phyloP scores from a whole-genome alignment of 2,329 filamentous ascomycete genomes.

The Neurospora sp. region DNA sequence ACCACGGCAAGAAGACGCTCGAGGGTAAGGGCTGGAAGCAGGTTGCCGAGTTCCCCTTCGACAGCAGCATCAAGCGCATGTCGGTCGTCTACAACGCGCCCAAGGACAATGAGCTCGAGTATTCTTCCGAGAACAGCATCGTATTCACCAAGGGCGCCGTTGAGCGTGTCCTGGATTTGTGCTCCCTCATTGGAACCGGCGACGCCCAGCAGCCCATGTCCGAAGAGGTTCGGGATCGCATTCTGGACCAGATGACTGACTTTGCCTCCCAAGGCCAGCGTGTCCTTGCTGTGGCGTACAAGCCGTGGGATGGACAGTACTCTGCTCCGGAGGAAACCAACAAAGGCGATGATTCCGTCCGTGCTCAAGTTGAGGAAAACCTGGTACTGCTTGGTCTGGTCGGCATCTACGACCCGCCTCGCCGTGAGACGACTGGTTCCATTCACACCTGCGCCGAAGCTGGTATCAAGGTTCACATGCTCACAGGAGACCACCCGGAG shows the following conservation, averaged over 20 bases:
- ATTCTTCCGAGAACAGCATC: constrained; percentile 34
- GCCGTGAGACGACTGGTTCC: constrained; percentile 65
- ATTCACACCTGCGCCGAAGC: constrained; percentile 62
- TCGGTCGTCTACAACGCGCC: constrained; percentile 58
- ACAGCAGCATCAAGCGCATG: constrained; percentile 71
- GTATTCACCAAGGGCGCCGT: constrained; percentile 55
- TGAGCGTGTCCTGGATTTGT: constrained; percentile 49
- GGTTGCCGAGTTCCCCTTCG: constrained; percentile 66
- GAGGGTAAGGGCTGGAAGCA: constrained; percentile 49
- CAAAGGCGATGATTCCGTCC: constrained; percentile 33
- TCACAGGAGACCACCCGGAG: constrained; percentile 72
- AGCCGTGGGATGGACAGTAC: constrained; percentile 44
- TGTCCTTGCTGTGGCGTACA: constrained; percentile 61
- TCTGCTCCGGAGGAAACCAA: constrained; percentile 22
- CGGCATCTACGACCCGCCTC: constrained; percentile 79
- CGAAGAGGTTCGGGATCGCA: constrained; percentile 36
- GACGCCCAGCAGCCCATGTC: constrained; percentile 35
- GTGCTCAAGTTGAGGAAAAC: constrained; percentile 53
- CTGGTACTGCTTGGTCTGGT: constrained; percentile 72
- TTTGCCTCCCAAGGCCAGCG: constrained; percentile 61
- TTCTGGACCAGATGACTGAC: constrained; percentile 44
- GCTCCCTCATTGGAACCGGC: constrained; percentile 35
- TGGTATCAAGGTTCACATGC: constrained; percentile 73
- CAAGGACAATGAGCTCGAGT: constrained; percentile 25
- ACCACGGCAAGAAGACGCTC: constrained; percentile 43